Evolutionary conservation across 2,329 filamentous ascomycete species (phyloP), one percentile per base, ranked within the genome.

Genomic region (Nigrospora oryzae): DNA sequence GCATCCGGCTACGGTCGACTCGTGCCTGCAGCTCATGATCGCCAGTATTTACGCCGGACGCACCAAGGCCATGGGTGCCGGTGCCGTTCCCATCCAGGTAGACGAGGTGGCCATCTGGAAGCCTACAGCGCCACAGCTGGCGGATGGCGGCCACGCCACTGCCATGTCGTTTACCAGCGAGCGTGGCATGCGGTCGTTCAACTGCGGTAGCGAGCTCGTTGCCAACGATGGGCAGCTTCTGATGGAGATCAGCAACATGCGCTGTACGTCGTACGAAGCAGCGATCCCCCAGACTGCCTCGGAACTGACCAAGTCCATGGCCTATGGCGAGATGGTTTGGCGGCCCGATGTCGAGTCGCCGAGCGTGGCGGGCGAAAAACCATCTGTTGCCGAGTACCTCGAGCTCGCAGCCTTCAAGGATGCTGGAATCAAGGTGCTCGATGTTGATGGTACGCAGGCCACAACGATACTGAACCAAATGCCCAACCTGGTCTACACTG

Each of bases 1-100:
- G 15, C 68, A 71, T 46, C 68, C 69, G 0, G 53, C 63, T 1
- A 55, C 57, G 13, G 56, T 71, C 13, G 68, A 72, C 47, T 54
- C 55, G n/a, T 49, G 47, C 15, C 47, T 68, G 4, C 65, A 67
- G 37, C 54, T 65, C 7, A 47, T 53, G 11, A 62, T 62, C 35
- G 55, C 52, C 2, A 53, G 60, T n/a, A 55, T 62, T 33, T 52
- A 62, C 32, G 51, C 55, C 1, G 61, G 60, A 3, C 49, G 52
- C 3, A 45, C 49, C 17, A 58, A 51, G 7, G 55, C 48, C 14
- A 61, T 66, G 56, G 40, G 51, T 1, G 57, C 50, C 36, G 63
- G 58, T 16, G 53, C 59, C 2, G 55, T 66, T 7, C 64, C 64
- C 2, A 42, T 58, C 15, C 46, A 47, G 16, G 45, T 55, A 10